phyloP scores from a whole-genome alignment of 73 alveolate species.

The Paramecium sexaurelia region DNA sequence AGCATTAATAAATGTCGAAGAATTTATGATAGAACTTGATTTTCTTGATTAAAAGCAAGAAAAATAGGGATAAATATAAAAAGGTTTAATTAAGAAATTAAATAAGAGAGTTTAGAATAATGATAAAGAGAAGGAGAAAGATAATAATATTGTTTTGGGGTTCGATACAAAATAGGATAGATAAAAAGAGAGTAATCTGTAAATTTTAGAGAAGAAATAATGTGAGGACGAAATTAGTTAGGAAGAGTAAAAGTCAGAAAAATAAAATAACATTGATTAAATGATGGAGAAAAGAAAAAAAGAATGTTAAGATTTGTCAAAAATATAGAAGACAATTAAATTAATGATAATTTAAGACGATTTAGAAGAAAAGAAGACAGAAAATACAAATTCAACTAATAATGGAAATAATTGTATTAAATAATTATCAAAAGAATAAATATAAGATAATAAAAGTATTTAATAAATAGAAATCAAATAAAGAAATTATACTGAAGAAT shows the following conservation, averaged over 20 bases:
- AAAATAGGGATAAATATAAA: background rate
- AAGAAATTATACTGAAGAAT: background rate
- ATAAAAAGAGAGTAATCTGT: background rate
- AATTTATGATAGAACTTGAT: background rate
- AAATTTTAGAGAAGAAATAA: background rate
- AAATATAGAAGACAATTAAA: background rate
- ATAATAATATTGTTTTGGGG: background rate
- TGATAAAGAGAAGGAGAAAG: background rate
- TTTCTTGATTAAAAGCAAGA: background rate
- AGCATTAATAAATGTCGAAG: background rate
- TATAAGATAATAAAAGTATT: background rate
- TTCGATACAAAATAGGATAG: background rate
- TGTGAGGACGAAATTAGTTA: background rate
- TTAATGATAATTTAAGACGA: background rate
- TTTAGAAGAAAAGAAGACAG: background rate
- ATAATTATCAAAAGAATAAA: background rate
- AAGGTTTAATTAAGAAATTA: background rate
- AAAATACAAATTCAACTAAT: background rate
- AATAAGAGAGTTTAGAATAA: background rate
- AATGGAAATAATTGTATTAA: background rate
- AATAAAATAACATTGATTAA: background rate
- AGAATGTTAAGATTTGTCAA: background rate
- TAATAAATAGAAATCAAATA: background rate
- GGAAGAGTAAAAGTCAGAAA: background rate
- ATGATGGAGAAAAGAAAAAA: background rate